A percentile compares a stretch with the other conserved stretches of the same genome.
Evolutionary conservation across 2,329 filamentous ascomycete genomes (phyloP).

Genomic region (Epichloe brachyelytri): DNA sequence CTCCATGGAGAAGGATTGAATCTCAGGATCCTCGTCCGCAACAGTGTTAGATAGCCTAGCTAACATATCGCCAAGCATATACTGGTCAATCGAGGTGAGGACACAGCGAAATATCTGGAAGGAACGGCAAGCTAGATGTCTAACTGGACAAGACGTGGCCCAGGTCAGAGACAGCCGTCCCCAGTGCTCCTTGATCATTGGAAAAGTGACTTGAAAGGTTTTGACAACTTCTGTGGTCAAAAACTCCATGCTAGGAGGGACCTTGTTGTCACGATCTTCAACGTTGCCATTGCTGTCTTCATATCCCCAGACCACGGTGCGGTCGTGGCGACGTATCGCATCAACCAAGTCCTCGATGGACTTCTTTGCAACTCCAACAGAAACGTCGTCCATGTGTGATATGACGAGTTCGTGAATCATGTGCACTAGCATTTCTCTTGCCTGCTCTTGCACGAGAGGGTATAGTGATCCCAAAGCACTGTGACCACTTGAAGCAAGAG

Average conservation of each 20-base stretch:
- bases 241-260: conserved; percentile 77
- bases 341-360: conserved; percentile 83
- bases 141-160: conserved; percentile 92
- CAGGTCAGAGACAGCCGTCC: conserved; percentile 80
- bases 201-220: conserved; percentile 75
- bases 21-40: conserved; percentile 85
- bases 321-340: conserved; percentile 69
- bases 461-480: conserved; percentile 96
- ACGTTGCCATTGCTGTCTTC: conserved; percentile 78
- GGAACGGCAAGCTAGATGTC: conserved; percentile 88
- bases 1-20: conserved; percentile 95
- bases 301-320: conserved; percentile 82
- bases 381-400: conserved; percentile 57
- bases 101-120: conserved; percentile 97
- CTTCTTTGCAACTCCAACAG: conserved; percentile 48
- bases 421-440: conserved; percentile 94
- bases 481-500: conserved; percentile 82
- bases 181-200: conserved; percentile 83
- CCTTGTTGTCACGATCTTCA: conserved; percentile 61
- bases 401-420: conserved; percentile 93
- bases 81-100: conserved; percentile 75
- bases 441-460: conserved; percentile 88
- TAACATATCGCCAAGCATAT: conserved; percentile 95
- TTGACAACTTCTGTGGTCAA: conserved; percentile 71
- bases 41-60: conserved; percentile 92